Evolutionary conservation across 1,284 basidiomycete species (phyloP).

Genomic region (Moesziomyces antarcticus): DNA sequence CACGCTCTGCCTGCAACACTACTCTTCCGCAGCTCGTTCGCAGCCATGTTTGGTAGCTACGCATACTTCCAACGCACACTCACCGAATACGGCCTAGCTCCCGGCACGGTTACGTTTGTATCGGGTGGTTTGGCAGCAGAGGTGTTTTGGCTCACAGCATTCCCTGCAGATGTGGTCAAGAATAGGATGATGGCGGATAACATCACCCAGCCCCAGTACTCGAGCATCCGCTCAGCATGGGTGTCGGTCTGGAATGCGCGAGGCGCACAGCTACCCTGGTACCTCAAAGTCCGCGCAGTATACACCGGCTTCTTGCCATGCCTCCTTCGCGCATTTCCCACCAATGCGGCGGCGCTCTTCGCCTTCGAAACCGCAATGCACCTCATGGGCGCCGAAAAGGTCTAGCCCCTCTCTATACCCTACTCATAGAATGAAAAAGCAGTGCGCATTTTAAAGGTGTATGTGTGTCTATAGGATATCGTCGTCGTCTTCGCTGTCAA

Average conservation of each 20-base stretch:
- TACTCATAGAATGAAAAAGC: neutral
- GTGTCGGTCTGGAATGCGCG: conserved; percentile 44
- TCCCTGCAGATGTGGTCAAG: conserved; percentile 81
- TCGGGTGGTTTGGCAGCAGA: conserved; percentile 71
- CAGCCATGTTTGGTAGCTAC: conserved; percentile 66
- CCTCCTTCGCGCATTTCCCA: conserved; percentile 62
- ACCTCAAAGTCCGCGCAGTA: conserved; percentile 30
- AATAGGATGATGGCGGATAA: conserved; percentile 69
- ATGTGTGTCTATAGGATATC: conserved; percentile 10
- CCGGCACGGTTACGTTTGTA: conserved; percentile 76
- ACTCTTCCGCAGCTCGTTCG: conserved; percentile 65
- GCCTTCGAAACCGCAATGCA: conserved; percentile 64
- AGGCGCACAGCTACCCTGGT: conserved; percentile 17
- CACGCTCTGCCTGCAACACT: conserved; percentile 68
- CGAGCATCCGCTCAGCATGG: conserved; percentile 37
- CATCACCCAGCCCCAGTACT: conserved; percentile 72
- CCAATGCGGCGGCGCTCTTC: conserved; percentile 62
- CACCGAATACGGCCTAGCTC: conserved; percentile 72
- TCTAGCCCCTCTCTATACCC: neutral
- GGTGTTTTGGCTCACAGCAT: conserved; percentile 73
- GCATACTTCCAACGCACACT: conserved; percentile 62
- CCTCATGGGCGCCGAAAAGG: conserved; percentile 60
- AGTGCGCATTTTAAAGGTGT: too few relatives aligned
- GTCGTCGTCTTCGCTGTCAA: conserved; percentile 30
- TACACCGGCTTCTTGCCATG: conserved; percentile 63